These are phyloP conservation scores for Suillus decipiens DNA, from an alignment of 768 basidiomycete genomes.

Conservation along the genomic window DNA sequence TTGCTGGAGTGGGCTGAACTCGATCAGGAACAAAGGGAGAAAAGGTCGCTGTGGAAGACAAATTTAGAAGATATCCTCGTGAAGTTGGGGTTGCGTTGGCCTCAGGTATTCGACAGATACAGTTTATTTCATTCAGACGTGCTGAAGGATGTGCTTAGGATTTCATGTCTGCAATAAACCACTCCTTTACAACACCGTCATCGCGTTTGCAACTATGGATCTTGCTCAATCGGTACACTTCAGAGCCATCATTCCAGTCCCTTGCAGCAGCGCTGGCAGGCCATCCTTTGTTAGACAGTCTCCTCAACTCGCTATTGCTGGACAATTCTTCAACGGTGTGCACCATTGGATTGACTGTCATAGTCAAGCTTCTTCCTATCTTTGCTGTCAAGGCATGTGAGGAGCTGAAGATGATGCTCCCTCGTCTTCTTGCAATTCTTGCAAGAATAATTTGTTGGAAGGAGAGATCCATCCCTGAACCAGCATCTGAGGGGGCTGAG, in stretches of 20 bases:
- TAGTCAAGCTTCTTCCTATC: conserved; percentile 74
- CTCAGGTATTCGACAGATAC: conserved; percentile 48
- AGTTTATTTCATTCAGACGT: conserved; percentile 11
- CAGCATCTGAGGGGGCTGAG: conserved; percentile 38
- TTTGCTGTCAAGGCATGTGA: conserved; percentile 65
- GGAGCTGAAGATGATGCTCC: conserved; percentile 59
- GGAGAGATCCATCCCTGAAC: conserved; percentile 42
- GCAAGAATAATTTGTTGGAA: conserved; percentile 79
- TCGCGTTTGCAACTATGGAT: conserved; percentile 70
- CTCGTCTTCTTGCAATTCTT: conserved; percentile 64
- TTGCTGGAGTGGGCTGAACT: conserved; percentile 74
- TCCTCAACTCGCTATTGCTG: conserved; percentile 68
- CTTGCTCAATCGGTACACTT: conserved; percentile 63
- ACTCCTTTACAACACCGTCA: conserved; percentile 59
- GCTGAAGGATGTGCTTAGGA: conserved; percentile 46
- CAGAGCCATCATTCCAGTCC: conserved; percentile 51
- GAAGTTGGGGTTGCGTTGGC: conserved; percentile 59
- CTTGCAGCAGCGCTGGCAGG: conserved; percentile 52
- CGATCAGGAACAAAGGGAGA: conserved; percentile 60
- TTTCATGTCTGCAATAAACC: conserved; percentile 66
- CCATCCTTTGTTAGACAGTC: conserved; percentile 63
- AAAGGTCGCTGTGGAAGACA: conserved; percentile 66
- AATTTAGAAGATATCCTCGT: conserved; percentile 79
- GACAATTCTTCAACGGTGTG: conserved; percentile 77
- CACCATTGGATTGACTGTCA: conserved; percentile 59